phyloP scores from a whole-genome alignment of 2,329 filamentous ascomycete species.

The Colletotrichum paranaense region DNA sequence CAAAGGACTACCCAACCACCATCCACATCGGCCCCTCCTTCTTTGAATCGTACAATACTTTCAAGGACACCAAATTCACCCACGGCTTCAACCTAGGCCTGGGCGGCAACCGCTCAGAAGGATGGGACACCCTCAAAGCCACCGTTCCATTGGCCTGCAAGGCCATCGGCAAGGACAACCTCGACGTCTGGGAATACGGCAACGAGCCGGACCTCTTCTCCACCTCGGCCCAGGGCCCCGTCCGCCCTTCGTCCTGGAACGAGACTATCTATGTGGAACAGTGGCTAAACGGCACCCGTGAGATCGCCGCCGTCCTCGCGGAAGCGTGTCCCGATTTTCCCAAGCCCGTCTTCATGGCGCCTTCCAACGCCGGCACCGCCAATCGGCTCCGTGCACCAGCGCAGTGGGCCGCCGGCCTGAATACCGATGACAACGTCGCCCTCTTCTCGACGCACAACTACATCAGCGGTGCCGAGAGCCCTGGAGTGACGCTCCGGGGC shows the following conservation, averaged over 20 bases:
- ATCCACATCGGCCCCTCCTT: slow-evolving; percentile 70
- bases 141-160: slow-evolving; percentile 68
- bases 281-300: slow-evolving; percentile 66
- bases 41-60: slow-evolving; percentile 72
- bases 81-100: slow-evolving; percentile 72
- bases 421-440: slow-evolving; percentile 59
- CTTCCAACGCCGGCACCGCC: slow-evolving; percentile 64
- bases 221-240: slow-evolving; percentile 60
- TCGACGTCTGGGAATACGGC: slow-evolving; percentile 71
- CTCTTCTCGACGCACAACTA: slow-evolving; percentile 73
- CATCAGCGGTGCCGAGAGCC: slow-evolving; percentile 68
- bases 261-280: slow-evolving; percentile 66
- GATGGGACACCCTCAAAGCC: slow-evolving; percentile 62
- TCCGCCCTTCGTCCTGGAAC: slow-evolving; percentile 63
- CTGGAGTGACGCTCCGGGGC: slow-evolving; percentile 69
- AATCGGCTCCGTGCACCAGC: slow-evolving; percentile 62
- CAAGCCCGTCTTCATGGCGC: slow-evolving; percentile 61
- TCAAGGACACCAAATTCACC: slow-evolving; percentile 64
- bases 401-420: slow-evolving; percentile 65
- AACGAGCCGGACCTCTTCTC: slow-evolving; percentile 73
- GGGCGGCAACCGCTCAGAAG: slow-evolving; percentile 61
- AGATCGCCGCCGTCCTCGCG: slow-evolving; percentile 58
- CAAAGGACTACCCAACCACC: slow-evolving; percentile 69
- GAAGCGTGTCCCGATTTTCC: slow-evolving; percentile 62
- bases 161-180: slow-evolving; percentile 60